Evolutionary conservation across 129 eudicot species (phyloP).

Genomic region (Flaveria sonorensis): DNA sequence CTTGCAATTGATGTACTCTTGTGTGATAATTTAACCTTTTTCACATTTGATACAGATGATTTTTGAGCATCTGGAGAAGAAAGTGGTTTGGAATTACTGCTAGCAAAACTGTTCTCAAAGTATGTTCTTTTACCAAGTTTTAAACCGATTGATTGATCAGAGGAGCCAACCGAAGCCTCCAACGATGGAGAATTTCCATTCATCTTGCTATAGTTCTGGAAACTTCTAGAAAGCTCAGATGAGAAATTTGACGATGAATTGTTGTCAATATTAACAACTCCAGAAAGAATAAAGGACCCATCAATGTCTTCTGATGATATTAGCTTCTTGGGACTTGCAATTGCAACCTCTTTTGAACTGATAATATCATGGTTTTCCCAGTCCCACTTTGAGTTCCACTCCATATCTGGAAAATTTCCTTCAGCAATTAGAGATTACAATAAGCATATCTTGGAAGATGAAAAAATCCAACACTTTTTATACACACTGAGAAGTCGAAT

Average conservation of each 20-base stretch:
- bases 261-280: constrained; percentile 47
- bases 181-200: constrained; percentile 50
- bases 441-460: constrained; percentile 14
- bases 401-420: constrained; percentile 52
- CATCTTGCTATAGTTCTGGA: constrained; percentile 37
- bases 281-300: constrained; percentile 63
- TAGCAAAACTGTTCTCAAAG: constrained; percentile 63
- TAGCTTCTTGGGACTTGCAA: constrained; percentile 59
- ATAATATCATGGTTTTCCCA: constrained; percentile 64
- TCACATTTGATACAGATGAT: constrained; percentile 42
- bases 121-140: constrained; percentile 85
- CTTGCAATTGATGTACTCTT: constrained; percentile 42
- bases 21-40: constrained; percentile 56
- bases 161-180: constrained; percentile 68
- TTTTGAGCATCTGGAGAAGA: constrained; percentile 40
- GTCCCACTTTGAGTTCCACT: constrained; percentile 86
- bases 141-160: constrained; percentile 67
- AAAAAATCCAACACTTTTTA: constrained; percentile 22
- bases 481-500: too few relatives aligned
- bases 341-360: constrained; percentile 47
- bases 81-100: constrained; percentile 38
- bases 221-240: constrained; percentile 45
- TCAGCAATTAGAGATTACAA: constrained; percentile 16
- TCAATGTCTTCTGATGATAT: constrained; percentile 53
- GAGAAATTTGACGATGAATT: constrained; percentile 59